These are phyloP conservation scores for Dissophora ornata DNA, from an alignment of 192 early-diverging fungal genomes.

Conservation along the genomic window DNA sequence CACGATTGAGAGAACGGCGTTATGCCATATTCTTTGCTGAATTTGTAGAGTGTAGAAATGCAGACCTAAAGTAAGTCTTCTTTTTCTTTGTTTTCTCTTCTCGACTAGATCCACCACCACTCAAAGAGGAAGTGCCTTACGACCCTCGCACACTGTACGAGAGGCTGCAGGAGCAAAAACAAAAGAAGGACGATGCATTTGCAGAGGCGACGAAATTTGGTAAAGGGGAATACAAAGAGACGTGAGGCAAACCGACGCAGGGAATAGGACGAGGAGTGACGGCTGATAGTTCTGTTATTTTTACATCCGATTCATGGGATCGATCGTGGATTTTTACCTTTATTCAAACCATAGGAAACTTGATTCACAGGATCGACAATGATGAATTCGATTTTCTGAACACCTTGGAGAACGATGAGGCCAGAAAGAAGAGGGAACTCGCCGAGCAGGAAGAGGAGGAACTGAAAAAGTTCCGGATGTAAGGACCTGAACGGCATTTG, in stretches of 20 bases:
- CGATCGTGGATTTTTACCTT: no score
- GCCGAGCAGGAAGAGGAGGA: slow-evolving; percentile 57
- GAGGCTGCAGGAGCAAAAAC: slow-evolving; percentile 76
- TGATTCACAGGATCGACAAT: slow-evolving; percentile 72
- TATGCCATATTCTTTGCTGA: no score
- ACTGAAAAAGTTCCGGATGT: slow-evolving; percentile 64
- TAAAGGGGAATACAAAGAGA: no score
- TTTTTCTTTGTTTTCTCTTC: neutral
- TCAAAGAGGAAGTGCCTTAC: slow-evolving; percentile 59
- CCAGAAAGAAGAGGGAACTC: slow-evolving; percentile 55
- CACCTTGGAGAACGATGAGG: slow-evolving; percentile 63
- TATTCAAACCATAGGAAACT: slow-evolving; percentile 67
- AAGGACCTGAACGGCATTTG: no score
- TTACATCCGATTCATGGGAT: neutral
- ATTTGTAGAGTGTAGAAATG: no score
- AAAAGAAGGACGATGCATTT: slow-evolving; percentile 70
- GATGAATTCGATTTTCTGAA: slow-evolving; percentile 79
- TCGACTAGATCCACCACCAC: slow-evolving; percentile 54
- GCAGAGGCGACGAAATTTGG: slow-evolving; percentile 68
- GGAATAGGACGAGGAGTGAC: no score
- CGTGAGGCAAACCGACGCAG: no score
- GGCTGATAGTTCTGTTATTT: neutral
- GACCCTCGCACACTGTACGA: slow-evolving; percentile 82
- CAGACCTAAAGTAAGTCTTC: no score
- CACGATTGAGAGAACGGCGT: no score